phyloP scores from a whole-genome alignment of 2,329 filamentous ascomycete species.

The Ceratocystis alfenasii region DNA sequence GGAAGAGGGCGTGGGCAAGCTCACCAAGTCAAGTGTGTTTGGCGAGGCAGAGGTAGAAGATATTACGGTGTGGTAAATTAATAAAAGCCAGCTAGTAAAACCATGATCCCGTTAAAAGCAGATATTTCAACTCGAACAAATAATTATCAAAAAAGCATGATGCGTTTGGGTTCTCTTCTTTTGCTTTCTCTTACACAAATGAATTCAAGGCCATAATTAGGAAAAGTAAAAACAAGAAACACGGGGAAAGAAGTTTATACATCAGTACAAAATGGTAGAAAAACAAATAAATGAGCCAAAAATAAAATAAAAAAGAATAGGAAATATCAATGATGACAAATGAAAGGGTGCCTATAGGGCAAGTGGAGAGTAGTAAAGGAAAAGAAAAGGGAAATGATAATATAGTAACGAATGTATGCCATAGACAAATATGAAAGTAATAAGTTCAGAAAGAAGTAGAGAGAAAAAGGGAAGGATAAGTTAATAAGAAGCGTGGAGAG shows the following conservation, averaged over 20 bases:
- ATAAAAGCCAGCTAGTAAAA: background rate
- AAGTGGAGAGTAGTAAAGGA: background rate
- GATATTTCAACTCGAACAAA: too few species aligned
- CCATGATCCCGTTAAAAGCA: background rate
- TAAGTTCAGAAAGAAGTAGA: background rate
- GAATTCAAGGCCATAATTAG: background rate
- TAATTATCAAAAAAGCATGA: background rate
- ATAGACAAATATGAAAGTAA: background rate
- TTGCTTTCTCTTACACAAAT: background rate
- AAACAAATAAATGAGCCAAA: constrained; percentile 11
- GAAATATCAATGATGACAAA: constrained; percentile 10
- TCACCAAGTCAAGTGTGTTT: constrained; percentile 83
- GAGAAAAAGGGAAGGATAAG: background rate
- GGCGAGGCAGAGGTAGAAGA: constrained; percentile 93
- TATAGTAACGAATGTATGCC: constrained; percentile 9
- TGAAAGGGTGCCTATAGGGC: background rate
- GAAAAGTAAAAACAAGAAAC: background rate
- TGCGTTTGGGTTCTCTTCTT: background rate
- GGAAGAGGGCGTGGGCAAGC: constrained; percentile 43
- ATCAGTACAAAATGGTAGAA: constrained; percentile 10
- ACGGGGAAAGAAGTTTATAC: background rate
- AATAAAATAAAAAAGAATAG: constrained; percentile 3
- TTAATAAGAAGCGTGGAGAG: background rate
- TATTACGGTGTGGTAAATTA: constrained; percentile 72
- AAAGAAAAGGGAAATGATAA: constrained; percentile 4